Percentiles rank a stretch among this genome's conserved stretches.
These are phyloP conservation scores for Didymella glomerata DNA, from an alignment of 2,329 filamentous ascomycete species.

Conservation along the genomic window DNA sequence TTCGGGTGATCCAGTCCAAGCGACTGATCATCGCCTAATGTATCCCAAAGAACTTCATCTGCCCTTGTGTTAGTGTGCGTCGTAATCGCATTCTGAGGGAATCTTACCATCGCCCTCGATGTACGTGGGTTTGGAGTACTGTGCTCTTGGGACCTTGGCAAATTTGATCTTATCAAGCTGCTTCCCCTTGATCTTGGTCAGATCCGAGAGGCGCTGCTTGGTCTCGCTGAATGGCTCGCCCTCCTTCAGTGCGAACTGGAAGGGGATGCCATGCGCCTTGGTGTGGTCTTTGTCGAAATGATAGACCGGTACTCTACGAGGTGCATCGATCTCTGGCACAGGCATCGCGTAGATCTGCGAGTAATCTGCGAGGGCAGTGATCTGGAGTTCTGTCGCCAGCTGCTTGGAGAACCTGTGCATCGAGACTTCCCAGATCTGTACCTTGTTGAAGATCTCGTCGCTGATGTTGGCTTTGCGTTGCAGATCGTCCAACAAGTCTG, in stretches of 20 bases:
- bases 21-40: constrained; percentile 52
- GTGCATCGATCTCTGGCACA: constrained; percentile 72
- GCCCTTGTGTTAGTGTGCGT: constrained; percentile 21
- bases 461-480: constrained; percentile 82
- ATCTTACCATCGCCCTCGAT: constrained; percentile 81
- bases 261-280: constrained; percentile 87
- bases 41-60: constrained; percentile 59
- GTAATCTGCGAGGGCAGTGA: constrained; percentile 88
- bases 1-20: constrained; percentile 69
- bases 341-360: constrained; percentile 81
- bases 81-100: not conserved
- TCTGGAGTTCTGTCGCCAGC: constrained; percentile 72
- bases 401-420: constrained; percentile 85
- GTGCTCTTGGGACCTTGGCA: constrained; percentile 70
- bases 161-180: constrained; percentile 99
- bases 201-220: constrained; percentile 90
- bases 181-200: constrained; percentile 96
- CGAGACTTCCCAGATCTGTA: constrained; percentile 85
- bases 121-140: constrained; percentile 81
- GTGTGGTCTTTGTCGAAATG: constrained; percentile 92
- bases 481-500: constrained; percentile 78
- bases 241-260: constrained; percentile 86
- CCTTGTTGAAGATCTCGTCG: constrained; percentile 75
- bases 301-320: constrained; percentile 80
- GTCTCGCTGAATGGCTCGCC: constrained; percentile 89